Evolutionary conservation across 2,329 filamentous ascomycete genomes (phyloP).

Genomic region (Elsinoe australis): DNA sequence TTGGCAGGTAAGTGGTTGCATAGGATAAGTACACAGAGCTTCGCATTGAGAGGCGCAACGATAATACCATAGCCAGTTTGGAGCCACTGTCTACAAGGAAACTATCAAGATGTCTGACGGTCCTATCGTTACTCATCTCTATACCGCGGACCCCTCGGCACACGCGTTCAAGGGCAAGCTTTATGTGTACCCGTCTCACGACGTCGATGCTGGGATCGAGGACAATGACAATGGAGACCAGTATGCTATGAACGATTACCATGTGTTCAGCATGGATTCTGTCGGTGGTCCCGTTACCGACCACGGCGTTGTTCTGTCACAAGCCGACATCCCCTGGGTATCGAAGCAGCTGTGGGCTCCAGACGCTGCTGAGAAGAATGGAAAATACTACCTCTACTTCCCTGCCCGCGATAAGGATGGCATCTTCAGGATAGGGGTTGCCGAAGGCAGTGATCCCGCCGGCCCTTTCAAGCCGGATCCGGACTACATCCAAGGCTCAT

Average conservation of each 20-base stretch:
- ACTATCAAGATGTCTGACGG: conserved; percentile 2
- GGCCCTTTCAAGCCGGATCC: conserved; percentile 63
- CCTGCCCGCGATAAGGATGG: conserved; percentile 63
- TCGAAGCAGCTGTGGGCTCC: conserved; percentile 75
- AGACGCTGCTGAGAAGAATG: conserved; percentile 61
- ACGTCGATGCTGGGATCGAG: conserved; percentile 63
- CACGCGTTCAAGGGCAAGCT: conserved; percentile 69
- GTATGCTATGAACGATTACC: conserved; percentile 79
- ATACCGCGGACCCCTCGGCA: conserved; percentile 72
- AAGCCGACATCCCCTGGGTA: conserved; percentile 65
- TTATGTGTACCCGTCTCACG: conserved; percentile 76
- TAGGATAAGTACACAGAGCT: background rate
- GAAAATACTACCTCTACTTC: conserved; percentile 70
- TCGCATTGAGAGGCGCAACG: no score
- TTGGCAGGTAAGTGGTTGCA: background rate
- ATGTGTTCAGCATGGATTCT: conserved; percentile 60
- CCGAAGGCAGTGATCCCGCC: conserved; percentile 54
- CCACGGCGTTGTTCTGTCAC: conserved; percentile 61
- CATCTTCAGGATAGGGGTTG: conserved; percentile 69
- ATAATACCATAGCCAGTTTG: no score
- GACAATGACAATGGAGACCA: conserved; percentile 82
- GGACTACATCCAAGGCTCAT: conserved; percentile 59
- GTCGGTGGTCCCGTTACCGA: conserved; percentile 56
- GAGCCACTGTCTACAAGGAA: no score
- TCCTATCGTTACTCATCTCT: conserved; percentile 60